These are phyloP conservation scores for Pseudocohnilembus persalinus DNA, from an alignment of 169 alveolate genomes.

Conservation along the genomic window DNA sequence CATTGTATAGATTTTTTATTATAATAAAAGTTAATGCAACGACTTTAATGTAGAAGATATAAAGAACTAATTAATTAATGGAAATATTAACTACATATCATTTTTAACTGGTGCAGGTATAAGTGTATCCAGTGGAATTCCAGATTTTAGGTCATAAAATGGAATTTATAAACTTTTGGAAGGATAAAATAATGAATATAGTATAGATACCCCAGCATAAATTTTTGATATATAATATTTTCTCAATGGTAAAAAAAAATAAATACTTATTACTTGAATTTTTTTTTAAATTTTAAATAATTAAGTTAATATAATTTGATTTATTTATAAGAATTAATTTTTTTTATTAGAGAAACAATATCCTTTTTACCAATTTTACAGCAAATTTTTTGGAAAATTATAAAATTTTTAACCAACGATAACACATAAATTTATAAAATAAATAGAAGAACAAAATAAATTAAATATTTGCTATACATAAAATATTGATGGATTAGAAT, in stretches of 20 bases:
- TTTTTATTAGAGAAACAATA: not conserved
- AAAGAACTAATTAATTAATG: conserved; percentile 5
- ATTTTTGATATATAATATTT: no score
- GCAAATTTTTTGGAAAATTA: not conserved
- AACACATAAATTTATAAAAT: not conserved
- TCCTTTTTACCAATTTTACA: not conserved
- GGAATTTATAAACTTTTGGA: conserved; percentile 64
- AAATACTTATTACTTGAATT: not conserved
- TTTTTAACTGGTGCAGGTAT: conserved; percentile 90
- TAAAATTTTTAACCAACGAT: not conserved
- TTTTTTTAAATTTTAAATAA: no score
- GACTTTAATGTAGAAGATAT: conserved; percentile 3
- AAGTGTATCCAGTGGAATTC: conserved; percentile 86
- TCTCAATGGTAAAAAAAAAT: not conserved
- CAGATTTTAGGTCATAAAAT: conserved; percentile 83
- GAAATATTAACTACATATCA: conserved; percentile 54
- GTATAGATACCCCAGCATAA: not conserved
- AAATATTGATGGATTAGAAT: not conserved
- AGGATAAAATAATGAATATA: conserved; percentile 48
- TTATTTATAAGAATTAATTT: no score
- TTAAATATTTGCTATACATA: not conserved
- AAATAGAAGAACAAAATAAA: not conserved
- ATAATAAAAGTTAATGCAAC: no score
- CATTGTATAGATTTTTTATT: no score
- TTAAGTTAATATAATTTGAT: no score